Conservation (phyloP, 805 yeast species). For the Yarrowia bubula region DNA sequence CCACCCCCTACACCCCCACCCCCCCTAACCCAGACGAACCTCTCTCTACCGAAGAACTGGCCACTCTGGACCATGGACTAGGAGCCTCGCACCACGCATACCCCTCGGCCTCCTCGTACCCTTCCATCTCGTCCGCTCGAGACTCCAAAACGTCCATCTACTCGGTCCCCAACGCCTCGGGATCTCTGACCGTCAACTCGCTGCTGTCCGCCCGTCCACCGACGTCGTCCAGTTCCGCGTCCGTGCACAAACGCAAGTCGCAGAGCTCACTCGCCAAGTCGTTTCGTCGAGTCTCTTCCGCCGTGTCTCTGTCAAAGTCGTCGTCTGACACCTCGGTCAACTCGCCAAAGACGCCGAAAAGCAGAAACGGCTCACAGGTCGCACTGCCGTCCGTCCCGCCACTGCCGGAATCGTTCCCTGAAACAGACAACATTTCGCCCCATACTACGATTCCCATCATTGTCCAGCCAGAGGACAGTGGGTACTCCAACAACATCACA, state of each 20-base stretch:
- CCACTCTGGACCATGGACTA: slow-evolving; percentile 24
- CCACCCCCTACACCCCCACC: not conserved
- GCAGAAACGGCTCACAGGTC: not conserved
- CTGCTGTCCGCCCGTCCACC: not conserved
- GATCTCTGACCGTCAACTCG: slow-evolving; percentile 23
- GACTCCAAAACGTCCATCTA: not conserved
- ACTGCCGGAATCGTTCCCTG: not conserved
- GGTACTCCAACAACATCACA: not conserved
- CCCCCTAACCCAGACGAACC: slow-evolving; percentile 26
- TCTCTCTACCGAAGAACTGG: slow-evolving; percentile 18
- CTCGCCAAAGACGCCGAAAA: not conserved
- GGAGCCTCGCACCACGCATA: slow-evolving; percentile 21
- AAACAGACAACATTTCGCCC: not conserved
- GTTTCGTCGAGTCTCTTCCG: slow-evolving; percentile 9
- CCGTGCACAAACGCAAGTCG: slow-evolving; percentile 14
- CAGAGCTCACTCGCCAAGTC: slow-evolving; percentile 17
- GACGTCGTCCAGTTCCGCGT: not conserved
- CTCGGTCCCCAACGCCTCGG: slow-evolving; percentile 24
- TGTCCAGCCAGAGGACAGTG: not conserved
- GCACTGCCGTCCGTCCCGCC: not conserved
- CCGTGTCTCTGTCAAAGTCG: not conserved
- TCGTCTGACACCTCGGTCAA: not conserved
- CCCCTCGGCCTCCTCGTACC: not conserved
- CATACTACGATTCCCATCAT: slow-evolving; percentile 1
- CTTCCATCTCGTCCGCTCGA: not conserved